Conservation (phyloP, 2,329 filamentous ascomycete genomes). For the Nakataea oryzae region DNA sequence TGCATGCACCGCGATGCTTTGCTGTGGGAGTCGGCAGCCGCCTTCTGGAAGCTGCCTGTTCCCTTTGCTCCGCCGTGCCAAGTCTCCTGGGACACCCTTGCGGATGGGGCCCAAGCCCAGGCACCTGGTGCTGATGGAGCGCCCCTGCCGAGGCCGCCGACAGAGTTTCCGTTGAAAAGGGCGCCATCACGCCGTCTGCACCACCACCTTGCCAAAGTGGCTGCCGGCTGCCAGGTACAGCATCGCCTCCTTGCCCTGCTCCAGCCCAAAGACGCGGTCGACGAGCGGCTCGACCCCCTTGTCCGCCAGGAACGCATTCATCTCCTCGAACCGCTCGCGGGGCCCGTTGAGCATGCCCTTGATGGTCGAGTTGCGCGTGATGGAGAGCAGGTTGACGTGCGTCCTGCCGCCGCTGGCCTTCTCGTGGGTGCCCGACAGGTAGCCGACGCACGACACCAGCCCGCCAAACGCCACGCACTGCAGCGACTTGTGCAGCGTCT, state of each 20-base stretch:
- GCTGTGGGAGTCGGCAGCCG: too few relatives aligned
- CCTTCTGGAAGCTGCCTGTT: too few relatives aligned
- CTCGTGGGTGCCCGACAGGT: slow-evolving; percentile 43
- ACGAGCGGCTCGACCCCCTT: slow-evolving; percentile 28
- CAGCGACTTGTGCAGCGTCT: slow-evolving; percentile 41
- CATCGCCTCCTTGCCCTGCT: slow-evolving; percentile 30
- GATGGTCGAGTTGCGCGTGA: slow-evolving; percentile 33
- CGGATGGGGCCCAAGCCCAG: too few relatives aligned
- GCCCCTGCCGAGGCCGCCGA: too few relatives aligned
- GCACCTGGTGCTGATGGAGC: too few relatives aligned
- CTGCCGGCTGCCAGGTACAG: slow-evolving; percentile 36
- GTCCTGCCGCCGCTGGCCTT: slow-evolving; percentile 34
- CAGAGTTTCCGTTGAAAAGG: neutral
- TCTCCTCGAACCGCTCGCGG: slow-evolving; percentile 39
- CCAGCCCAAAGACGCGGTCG: slow-evolving; percentile 30
- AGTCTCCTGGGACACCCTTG: too few relatives aligned
- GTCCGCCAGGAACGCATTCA: slow-evolving; percentile 31
- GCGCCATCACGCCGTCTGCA: slow-evolving; percentile 17
- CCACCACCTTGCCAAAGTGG: slow-evolving; percentile 43
- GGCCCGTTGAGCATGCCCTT: slow-evolving; percentile 53
- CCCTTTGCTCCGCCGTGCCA: too few relatives aligned
- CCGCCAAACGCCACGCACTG: slow-evolving; percentile 43
- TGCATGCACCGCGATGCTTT: too few relatives aligned
- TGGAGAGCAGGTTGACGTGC: slow-evolving; percentile 49
- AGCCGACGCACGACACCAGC: slow-evolving; percentile 39